Conservation (phyloP, 2,329 filamentous ascomycete species). For the Stemphylium beticola region DNA sequence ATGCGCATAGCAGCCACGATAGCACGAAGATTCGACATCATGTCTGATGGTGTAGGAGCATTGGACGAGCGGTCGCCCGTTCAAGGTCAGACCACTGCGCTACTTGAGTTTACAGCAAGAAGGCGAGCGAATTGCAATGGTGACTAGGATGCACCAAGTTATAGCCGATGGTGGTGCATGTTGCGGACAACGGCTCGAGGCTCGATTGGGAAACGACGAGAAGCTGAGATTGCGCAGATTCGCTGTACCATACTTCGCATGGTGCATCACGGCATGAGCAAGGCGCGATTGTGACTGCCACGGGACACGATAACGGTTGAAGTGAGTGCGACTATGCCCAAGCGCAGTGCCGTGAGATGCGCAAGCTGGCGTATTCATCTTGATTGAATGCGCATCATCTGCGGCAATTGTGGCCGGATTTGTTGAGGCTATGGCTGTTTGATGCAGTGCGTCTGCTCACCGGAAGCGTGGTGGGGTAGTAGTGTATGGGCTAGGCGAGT, state of each 20-base stretch:
- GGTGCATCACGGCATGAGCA: conserved; percentile 2
- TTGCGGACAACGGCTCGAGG: not conserved
- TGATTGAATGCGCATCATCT: conserved; percentile 7
- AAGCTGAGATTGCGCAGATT: not conserved
- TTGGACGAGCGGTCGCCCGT: conserved; percentile 15
- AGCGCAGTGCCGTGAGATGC: not conserved
- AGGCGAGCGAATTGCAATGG: not conserved
- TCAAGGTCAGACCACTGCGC: conserved; percentile 10
- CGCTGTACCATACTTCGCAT: no score
- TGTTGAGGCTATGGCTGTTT: conserved; percentile 17
- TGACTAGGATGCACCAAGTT: not conserved
- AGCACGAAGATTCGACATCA: conserved; percentile 10
- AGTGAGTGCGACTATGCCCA: not conserved
- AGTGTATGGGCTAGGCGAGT: conserved; percentile 21
- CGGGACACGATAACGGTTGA: conserved; percentile 14
- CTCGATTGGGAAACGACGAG: conserved; percentile 5
- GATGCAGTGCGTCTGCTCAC: conserved; percentile 33
- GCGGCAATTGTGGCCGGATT: conserved; percentile 1
- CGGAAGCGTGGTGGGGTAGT: conserved; percentile 31
- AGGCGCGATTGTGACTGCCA: no score
- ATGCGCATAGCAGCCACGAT: conserved; percentile 8
- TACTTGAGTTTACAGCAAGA: conserved; percentile 9
- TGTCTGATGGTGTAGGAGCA: conserved; percentile 20
- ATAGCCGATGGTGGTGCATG: not conserved
- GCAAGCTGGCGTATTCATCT: conserved; percentile 4